A percentile compares a stretch with the other conserved stretches of the same genome.
phyloP scores from a whole-genome alignment of 306 rosid genomes.

The Lathyrus sativus region DNA sequence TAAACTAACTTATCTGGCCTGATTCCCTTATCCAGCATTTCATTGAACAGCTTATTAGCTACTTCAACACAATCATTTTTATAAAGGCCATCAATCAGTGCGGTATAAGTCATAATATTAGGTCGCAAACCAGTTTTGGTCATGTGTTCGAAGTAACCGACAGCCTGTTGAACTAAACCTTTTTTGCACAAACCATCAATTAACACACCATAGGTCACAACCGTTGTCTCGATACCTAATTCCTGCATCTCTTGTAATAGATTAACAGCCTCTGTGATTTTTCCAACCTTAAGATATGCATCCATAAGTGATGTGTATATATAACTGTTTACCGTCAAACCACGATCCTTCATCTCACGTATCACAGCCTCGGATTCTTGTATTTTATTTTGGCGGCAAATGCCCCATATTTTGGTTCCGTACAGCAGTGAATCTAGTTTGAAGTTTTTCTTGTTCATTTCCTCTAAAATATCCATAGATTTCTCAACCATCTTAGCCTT shows the following conservation, averaged over 20 bases:
- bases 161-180: constrained; percentile 71
- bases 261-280: constrained; percentile 59
- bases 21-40: constrained; percentile 77
- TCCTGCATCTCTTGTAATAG: constrained; percentile 76
- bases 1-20: constrained; percentile 76
- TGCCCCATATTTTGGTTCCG: constrained; percentile 81
- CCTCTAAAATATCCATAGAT: constrained; percentile 58
- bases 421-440: constrained; percentile 65
- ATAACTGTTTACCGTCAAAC: constrained; percentile 65
- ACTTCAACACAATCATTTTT: constrained; percentile 61
- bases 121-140: constrained; percentile 63
- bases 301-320: constrained; percentile 76
- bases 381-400: constrained; percentile 68
- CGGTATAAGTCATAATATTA: constrained; percentile 76
- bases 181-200: constrained; percentile 88
- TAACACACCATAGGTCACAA: constrained; percentile 79
- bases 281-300: constrained; percentile 80
- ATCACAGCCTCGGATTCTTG: constrained; percentile 61
- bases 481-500: constrained; percentile 65
- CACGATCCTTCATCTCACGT: constrained; percentile 59
- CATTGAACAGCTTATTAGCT: constrained; percentile 73
- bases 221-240: constrained; percentile 55
- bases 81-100: constrained; percentile 85
- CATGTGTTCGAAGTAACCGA: constrained; percentile 63
- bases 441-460: constrained; percentile 66